Conservation (phyloP, 2,329 filamentous ascomycete species). For the Domatiomyces globalis region DNA sequence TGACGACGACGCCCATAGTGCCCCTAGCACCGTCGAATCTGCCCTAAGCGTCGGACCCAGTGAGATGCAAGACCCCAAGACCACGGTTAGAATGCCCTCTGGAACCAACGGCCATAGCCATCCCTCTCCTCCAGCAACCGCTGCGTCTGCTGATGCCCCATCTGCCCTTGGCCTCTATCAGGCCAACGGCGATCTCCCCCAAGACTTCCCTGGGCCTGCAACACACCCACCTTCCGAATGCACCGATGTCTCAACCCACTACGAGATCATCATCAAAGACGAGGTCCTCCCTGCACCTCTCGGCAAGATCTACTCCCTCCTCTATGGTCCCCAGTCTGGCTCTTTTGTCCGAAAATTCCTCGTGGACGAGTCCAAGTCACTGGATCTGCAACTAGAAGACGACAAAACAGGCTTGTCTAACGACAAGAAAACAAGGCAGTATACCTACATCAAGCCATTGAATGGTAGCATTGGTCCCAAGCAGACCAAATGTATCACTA, state of each 20-base stretch:
- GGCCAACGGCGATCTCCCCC: conserved; percentile 14
- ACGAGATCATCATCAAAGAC: conserved; percentile 72
- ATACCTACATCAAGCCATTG: conserved; percentile 84
- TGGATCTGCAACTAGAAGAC: conserved; percentile 68
- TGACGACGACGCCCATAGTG: conserved; percentile 43
- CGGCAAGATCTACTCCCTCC: conserved; percentile 75
- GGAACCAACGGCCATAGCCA: conserved; percentile 23
- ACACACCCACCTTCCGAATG: conserved; percentile 77
- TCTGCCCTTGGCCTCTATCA: conserved; percentile 12
- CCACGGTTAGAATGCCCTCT: conserved; percentile 58
- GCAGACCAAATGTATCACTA: conserved; percentile 87
- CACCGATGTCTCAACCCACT: conserved; percentile 62
- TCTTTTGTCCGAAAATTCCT: conserved; percentile 80
- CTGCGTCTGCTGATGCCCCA: conserved; percentile 16
- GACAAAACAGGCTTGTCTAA: conserved; percentile 65
- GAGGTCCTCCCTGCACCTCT: conserved; percentile 75
- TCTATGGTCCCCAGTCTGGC: conserved; percentile 70
- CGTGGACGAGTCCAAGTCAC: conserved; percentile 61
- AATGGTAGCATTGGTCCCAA: conserved; percentile 72
- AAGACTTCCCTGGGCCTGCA: conserved; percentile 72
- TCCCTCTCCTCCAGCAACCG: neutral
- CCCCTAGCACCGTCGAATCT: conserved; percentile 35
- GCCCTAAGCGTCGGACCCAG: conserved; percentile 41
- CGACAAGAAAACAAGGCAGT: conserved; percentile 61
- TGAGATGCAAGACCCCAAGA: conserved; percentile 37